phyloP scores from a whole-genome alignment of 2,329 filamentous ascomycete genomes.

The Colletotrichum falcatum region DNA sequence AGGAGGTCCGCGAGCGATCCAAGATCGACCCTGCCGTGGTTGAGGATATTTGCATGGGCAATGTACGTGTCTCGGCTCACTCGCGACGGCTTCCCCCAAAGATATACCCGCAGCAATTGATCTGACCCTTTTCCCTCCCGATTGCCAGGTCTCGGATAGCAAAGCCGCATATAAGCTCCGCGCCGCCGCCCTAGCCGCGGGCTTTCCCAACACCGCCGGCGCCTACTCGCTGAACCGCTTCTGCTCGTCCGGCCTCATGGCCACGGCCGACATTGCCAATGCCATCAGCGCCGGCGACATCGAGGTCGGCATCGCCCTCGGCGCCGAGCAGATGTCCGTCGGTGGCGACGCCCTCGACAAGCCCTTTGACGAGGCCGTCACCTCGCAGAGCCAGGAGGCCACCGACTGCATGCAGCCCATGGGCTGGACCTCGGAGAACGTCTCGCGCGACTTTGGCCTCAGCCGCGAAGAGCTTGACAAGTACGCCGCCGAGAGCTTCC shows the following conservation, averaged over 20 bases:
- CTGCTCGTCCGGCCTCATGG: conserved; percentile 96
- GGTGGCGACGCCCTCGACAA: conserved; percentile 77
- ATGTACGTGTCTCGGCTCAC: conserved; percentile 67
- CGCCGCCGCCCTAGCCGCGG: conserved; percentile 88
- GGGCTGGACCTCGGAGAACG: conserved; percentile 98
- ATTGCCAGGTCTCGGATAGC: conserved; percentile 76
- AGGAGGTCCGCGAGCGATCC: conserved; percentile 78
- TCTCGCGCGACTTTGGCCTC: conserved; percentile 90
- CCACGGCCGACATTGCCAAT: conserved; percentile 93
- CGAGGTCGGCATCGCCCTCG: conserved; percentile 87
- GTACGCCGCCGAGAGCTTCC: conserved; percentile 89
- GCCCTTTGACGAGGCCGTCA: conserved; percentile 83
- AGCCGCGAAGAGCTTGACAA: conserved; percentile 83
- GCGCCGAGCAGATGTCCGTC: conserved; percentile 88
- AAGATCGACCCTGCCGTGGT: conserved; percentile 84
- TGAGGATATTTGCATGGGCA: conserved; percentile 92
- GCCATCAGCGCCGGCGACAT: conserved; percentile 85
- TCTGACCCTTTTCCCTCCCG: conserved; percentile 34
- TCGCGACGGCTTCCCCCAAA: not conserved
- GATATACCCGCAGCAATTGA: not conserved
- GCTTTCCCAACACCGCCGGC: conserved; percentile 89
- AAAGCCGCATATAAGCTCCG: conserved; percentile 93
- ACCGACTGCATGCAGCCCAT: conserved; percentile 92
- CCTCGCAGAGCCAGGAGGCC: conserved; percentile 78
- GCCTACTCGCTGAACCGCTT: conserved; percentile 92